Evolutionary conservation across 176 grass and related monocot genomes (phyloP).

Genomic region (Eleusine coracana): DNA sequence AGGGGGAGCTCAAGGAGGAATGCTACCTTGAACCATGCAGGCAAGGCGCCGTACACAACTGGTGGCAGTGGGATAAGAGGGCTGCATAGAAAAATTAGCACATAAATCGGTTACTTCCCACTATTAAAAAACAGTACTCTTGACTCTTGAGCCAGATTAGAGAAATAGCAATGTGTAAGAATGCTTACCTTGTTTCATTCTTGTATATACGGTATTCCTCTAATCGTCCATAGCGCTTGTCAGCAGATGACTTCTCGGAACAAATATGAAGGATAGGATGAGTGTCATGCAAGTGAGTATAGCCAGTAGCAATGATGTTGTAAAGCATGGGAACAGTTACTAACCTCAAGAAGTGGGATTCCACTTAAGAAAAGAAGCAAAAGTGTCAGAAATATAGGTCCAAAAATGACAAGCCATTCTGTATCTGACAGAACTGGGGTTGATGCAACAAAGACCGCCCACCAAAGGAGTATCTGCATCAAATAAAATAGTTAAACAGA

Average conservation of each 20-base stretch:
- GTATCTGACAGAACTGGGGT: conserved; percentile 68
- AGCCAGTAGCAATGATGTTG: not conserved
- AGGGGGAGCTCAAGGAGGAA: conserved; percentile 91
- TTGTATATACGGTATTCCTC: conserved; percentile 88
- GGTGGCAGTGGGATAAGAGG: conserved; percentile 88
- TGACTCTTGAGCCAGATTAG: not conserved
- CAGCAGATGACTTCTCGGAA: conserved; percentile 67
- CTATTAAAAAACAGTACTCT: conserved; percentile 9
- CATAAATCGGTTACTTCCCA: not conserved
- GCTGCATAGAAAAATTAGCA: conserved; percentile 47
- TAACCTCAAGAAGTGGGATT: conserved; percentile 94
- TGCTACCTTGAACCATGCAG: conserved; percentile 79
- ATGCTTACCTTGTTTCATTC: conserved; percentile 73
- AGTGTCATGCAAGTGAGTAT: not conserved
- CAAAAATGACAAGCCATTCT: conserved; percentile 88
- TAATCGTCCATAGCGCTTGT: conserved; percentile 57
- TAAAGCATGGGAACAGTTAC: not conserved
- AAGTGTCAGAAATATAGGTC: conserved; percentile 79
- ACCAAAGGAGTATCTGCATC: conserved; percentile 88
- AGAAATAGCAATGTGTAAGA: not conserved
- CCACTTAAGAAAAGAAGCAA: conserved; percentile 91
- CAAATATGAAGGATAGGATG: not conserved
- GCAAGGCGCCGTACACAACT: conserved; percentile 65
- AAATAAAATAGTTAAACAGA: conserved; percentile 26
- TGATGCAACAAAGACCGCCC: conserved; percentile 94